Evolutionary conservation across 2,329 filamentous ascomycete species (phyloP), one percentile per base, ranked within the genome.

Genomic region (Cryphonectria naterciae): DNA sequence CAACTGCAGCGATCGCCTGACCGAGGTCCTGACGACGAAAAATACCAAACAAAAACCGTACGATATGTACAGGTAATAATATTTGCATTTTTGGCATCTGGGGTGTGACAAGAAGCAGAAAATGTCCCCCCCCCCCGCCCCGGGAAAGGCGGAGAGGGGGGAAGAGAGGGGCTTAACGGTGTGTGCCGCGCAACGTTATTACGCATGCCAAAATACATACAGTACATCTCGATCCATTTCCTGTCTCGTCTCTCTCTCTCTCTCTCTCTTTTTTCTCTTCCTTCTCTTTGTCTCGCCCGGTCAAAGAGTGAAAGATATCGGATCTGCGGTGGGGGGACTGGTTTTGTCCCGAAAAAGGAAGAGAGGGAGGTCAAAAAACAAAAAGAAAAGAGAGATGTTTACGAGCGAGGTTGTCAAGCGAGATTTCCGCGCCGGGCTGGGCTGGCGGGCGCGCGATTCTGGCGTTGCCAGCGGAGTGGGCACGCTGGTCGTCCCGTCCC

Each of bases 401-500:
- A 28, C 28, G 54, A 39, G 35, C 32, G 35, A 61, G 58, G 8
- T 11, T 35, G 35, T 11, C 17, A n/a, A 61, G 58, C 58, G 58
- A 61, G 8, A 61, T 61, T 61, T 39, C 46, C 22, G 58, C 32
- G 58, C 32, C 13, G 28, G 32, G 4, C 56, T 61, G 58, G 43
- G 32, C 32, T 32, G 32, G 32, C 32, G 32, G 32, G 32, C 32
- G 32, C 32, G 32, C 32, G 32, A 37, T n/a, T 5, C 32, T 61
- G 58, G 32, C 58, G 58, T 61, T 32, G 58, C 58, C 22, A 19
- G 58, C 58, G 32, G 35, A 13, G 58, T 61, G 58, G 58, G 58
- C 58, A 37, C 17, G 58, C 10, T 35, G 58, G 32, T 17, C 25
- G 19, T 4, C 58, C 28, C 56, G 4, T 61, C 35, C 10, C 58